Evolutionary conservation across 345 rosid species (phyloP).

Genomic region (Salix arbutifolia): DNA sequence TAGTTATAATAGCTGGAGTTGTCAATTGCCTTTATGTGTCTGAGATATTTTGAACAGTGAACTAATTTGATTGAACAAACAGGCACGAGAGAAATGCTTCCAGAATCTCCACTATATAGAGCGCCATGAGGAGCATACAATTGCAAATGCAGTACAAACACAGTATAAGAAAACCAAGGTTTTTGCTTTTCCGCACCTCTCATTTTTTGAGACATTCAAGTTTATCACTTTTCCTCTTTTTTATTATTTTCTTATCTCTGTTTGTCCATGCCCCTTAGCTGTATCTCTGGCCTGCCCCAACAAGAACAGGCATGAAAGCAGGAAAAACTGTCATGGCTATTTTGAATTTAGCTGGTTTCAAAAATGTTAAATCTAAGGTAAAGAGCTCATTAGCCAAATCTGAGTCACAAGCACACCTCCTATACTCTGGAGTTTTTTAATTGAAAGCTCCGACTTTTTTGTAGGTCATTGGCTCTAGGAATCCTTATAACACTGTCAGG

Average conservation of each 20-base stretch:
- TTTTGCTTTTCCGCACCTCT: neutral
- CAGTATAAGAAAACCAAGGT: constrained; percentile 94
- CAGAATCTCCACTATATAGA: constrained; percentile 90
- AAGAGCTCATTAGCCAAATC: neutral
- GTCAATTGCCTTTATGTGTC: neutral
- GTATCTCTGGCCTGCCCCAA: constrained; percentile 91
- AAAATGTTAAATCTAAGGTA: constrained; percentile 93
- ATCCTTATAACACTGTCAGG: constrained; percentile 88
- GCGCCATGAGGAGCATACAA: constrained; percentile 92
- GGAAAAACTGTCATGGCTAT: constrained; percentile 80
- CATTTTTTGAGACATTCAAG: neutral
- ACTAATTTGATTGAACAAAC: constrained; percentile 16
- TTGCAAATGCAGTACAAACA: constrained; percentile 84
- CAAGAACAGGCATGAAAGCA: constrained; percentile 86
- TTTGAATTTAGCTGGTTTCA: constrained; percentile 80
- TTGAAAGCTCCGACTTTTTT: constrained; percentile 11
- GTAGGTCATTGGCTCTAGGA: constrained; percentile 91
- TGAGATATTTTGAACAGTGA: neutral
- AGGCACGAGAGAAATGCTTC: constrained; percentile 95
- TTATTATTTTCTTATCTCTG: constrained; percentile 1
- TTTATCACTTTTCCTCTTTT: neutral
- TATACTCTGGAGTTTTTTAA: neutral
- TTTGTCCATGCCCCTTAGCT: constrained; percentile 34
- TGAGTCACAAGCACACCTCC: neutral
- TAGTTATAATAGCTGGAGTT: neutral